These are phyloP conservation scores for Lepidium aucheri DNA, from an alignment of 345 rosid species.

Conservation along the genomic window DNA sequence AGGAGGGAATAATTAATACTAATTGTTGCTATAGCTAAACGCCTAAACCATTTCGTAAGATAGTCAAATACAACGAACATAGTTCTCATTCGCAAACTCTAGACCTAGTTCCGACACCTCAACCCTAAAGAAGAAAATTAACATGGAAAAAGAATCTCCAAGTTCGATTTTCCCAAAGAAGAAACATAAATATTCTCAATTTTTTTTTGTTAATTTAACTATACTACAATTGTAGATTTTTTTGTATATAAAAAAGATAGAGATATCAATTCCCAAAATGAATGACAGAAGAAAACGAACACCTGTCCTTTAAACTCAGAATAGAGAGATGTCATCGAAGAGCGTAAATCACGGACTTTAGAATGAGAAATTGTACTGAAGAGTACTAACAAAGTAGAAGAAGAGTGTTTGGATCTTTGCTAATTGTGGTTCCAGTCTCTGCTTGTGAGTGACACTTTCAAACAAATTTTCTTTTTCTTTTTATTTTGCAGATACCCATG, in stretches of 20 bases:
- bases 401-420: conserved; percentile 16
- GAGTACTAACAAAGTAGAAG: conserved; percentile 23
- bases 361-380: conserved; percentile 25
- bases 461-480: conserved; percentile 16
- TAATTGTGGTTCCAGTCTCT: conserved; percentile 13
- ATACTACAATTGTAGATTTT: too few species aligned
- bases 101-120: too few species aligned
- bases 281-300: background rate
- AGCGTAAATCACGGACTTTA: conserved; percentile 32
- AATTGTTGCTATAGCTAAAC: background rate
- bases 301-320: background rate
- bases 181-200: too few species aligned
- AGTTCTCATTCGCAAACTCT: too few species aligned
- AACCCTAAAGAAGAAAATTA: background rate
- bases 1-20: too few species aligned
- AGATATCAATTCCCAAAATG: background rate
- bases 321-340: conserved; percentile 23
- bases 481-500: conserved; percentile 18
- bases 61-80: background rate
- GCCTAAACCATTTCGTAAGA: background rate
- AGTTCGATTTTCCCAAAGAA: background rate
- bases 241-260: too few species aligned
- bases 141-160: background rate
- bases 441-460: conserved; percentile 35
- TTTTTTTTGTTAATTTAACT: too few species aligned